Base-by-base conservation (phyloP, 2,329 filamentous ascomycete genomes). In the Magnaporthales sp. region DNA sequence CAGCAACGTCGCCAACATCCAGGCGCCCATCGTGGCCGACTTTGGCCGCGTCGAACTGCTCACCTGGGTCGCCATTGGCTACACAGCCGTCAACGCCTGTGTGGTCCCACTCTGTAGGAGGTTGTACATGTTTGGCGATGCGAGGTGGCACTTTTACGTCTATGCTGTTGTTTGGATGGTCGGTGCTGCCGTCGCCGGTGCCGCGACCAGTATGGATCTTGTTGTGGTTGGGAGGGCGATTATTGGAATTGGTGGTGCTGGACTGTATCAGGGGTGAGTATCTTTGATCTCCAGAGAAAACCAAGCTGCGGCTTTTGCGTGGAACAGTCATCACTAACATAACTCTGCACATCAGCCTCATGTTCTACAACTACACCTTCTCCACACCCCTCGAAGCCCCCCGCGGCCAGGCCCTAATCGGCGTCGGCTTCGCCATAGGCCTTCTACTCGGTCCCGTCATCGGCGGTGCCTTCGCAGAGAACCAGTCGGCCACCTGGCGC, bases 1-100 rank as follows among this genome's bases (percentile, higher is more conserved):
- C 8, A 77, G 77, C 68, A 80, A 82, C 66, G 79, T 81, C 22
- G 81, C 84, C 8, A 83, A 86, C 69, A 82, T 85, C 63, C 87
- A 87, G 72, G 77, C 76, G 9, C 84, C 83, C 3, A 81, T 88
- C 63, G 88, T 88, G 73, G 76, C 82, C 65, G 83, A 82, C 26
- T 78, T 79, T 61, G 75, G 75, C 5, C 70, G 75, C 11, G 75
- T 80, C 51, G 73, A 77, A 46, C 71, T 79, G 1, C 71, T 80
- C 6, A 74, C 77, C 4, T 80, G 78, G 78, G 72, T 80, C n/a
- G 74, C 72, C 29, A 70, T 79, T 13, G 74, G 73, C 8, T 79
- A 62, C 61, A 31, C 61, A 13, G 27, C 62, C 62, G 62, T 64
- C 62, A 51, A 51, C n/a, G 32, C 22, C 9, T 64, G 62, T 10